Evolutionary conservation across 129 eudicot species (phyloP), one percentile per base, ranked within the genome.

Genomic region (Sambucus nigra): DNA sequence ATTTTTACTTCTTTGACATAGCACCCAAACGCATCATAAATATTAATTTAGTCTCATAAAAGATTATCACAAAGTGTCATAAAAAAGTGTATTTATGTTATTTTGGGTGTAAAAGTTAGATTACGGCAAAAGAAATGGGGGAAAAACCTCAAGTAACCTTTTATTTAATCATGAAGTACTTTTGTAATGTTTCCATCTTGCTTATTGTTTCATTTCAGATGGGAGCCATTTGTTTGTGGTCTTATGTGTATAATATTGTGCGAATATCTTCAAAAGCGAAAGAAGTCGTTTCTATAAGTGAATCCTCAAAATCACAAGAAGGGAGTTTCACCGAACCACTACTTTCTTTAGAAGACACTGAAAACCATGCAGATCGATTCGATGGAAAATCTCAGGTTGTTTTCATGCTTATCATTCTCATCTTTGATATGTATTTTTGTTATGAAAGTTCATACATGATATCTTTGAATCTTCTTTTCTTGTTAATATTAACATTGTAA

Each of bases 181-280:
- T 41, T 12, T 12, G 25, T 44, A 9, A 21, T 44, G 22, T 27
- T 42, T 53, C 32, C 32, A 26, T 18, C 5, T 58, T 59, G 29
- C 25, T 73, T 23, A 32, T 50, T 60, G 19, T 67, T 51, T 13
- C 18, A 45, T 23, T 51, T 70, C 84, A 86, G 99, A 54, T 80
- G 15, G 95, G 95, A 57, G 84, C 91, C n/a, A 47, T 92, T 16
- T 86, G 47, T 64, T 35, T 86, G 49, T 92, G 99, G 99, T 60
- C 76, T 8, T 91, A 76, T 18, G 96, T 77, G 11, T 92, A 86
- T 59, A 92, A 92, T 63, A 76, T 92, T 21, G 72, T 92, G 22
- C 65, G 99, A 9, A 57, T 82, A 39, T 86, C 86, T 60, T 67
- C 81, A 35, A 53, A 20, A 22, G 39, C 50, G 35, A 3, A 29